phyloP scores from a whole-genome alignment of 192 early-diverging fungal species.

The Coemansia pectinata region DNA sequence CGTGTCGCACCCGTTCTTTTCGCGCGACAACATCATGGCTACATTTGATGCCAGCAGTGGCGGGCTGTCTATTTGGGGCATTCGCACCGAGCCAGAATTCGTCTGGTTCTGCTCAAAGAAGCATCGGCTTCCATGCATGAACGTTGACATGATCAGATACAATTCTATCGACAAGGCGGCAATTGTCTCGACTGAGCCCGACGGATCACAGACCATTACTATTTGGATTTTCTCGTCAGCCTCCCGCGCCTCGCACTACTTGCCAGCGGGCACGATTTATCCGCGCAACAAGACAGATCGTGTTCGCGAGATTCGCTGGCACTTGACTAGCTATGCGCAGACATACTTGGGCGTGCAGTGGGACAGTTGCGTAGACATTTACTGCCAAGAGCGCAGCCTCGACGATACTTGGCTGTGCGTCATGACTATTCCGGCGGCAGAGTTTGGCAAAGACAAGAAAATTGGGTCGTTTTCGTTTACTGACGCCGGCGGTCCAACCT shows the following conservation, averaged over 20 bases:
- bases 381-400: constrained; percentile 52
- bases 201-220: constrained; percentile 42
- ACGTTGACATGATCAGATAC: constrained; percentile 55
- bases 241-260: constrained; percentile 51
- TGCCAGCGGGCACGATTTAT: constrained; percentile 54
- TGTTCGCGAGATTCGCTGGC: constrained; percentile 53
- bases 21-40: constrained; percentile 53
- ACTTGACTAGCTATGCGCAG: constrained; percentile 54
- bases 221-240: constrained; percentile 57
- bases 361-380: constrained; percentile 48
- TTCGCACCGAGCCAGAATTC: constrained; percentile 27
- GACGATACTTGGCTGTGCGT: constrained; percentile 40
- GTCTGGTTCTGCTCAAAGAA: constrained; percentile 55
- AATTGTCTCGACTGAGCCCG: constrained; percentile 40
- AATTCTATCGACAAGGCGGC: constrained; percentile 59
- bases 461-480: constrained; percentile 57
- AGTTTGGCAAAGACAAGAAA: constrained; percentile 34
- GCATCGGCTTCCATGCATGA: constrained; percentile 47
- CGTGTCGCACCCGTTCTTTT: constrained; percentile 46
- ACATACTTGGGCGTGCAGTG: constrained; percentile 54
- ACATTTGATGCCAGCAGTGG: constrained; percentile 48
- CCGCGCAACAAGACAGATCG: constrained; percentile 34
- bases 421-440: constrained; percentile 24
- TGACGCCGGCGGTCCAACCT: constrained; percentile 42
- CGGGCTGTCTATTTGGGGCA: constrained; percentile 50